Percentiles rank a stretch among this genome's conserved stretches.
These are phyloP conservation scores for Ophiostoma angusticollis DNA, from an alignment of 2,329 filamentous ascomycete species.

Conservation along the genomic window DNA sequence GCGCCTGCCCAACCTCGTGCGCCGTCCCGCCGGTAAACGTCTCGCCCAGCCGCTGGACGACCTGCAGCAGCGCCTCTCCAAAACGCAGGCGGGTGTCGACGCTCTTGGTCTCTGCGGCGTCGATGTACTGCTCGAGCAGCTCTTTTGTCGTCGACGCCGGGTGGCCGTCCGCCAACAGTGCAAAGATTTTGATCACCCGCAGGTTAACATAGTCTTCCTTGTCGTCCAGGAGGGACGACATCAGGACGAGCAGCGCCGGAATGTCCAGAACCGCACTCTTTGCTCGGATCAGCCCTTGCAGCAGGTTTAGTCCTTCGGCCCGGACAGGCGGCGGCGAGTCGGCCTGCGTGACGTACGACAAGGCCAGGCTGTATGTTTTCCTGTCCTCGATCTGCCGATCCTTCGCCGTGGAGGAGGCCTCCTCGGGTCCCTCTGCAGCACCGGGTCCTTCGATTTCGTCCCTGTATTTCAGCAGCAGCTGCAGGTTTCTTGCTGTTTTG, in stretches of 20 bases:
- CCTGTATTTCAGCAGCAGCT: slow-evolving; percentile 41
- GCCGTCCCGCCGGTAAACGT: slow-evolving; percentile 43
- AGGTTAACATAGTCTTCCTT: slow-evolving; percentile 60
- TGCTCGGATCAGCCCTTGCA: slow-evolving; percentile 43
- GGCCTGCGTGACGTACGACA: slow-evolving; percentile 48
- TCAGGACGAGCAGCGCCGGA: slow-evolving; percentile 48
- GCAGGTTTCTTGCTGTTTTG: slow-evolving; percentile 41
- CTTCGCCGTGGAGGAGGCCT: slow-evolving; percentile 24
- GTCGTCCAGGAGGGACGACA: slow-evolving; percentile 52
- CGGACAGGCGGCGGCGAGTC: slow-evolving; percentile 56
- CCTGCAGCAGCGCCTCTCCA: slow-evolving; percentile 53
- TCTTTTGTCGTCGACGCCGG: slow-evolving; percentile 49
- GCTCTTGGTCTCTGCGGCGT: slow-evolving; percentile 41
- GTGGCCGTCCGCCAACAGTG: slow-evolving; percentile 47
- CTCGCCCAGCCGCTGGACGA: slow-evolving; percentile 47
- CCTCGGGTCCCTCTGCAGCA: slow-evolving; percentile 12
- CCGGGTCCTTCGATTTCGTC: slow-evolving; percentile 37
- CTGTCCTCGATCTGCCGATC: slow-evolving; percentile 44
- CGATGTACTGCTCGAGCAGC: slow-evolving; percentile 54
- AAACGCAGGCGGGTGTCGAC: slow-evolving; percentile 55
- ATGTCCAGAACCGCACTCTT: slow-evolving; percentile 51
- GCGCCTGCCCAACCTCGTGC: slow-evolving; percentile 38
- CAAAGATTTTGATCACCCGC: slow-evolving; percentile 52
- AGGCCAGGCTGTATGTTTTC: slow-evolving; percentile 47
- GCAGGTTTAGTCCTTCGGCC: slow-evolving; percentile 48